Percentiles rank a stretch among this genome's conserved stretches.
Evolutionary conservation across 2,329 filamentous ascomycete genomes (phyloP).

Genomic region (Phialophora macrospora): DNA sequence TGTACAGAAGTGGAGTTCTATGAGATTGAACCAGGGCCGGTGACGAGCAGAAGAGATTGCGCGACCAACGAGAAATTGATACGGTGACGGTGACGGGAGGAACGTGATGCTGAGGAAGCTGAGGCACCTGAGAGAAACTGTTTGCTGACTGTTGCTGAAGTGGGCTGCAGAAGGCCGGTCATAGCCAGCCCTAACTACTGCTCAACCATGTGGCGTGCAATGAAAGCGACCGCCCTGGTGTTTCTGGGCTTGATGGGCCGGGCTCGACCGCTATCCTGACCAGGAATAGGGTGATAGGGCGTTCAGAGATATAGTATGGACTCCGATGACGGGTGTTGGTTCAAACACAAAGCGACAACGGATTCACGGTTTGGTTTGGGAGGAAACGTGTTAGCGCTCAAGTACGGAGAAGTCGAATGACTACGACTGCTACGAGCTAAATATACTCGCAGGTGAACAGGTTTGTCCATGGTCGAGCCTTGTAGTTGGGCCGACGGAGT

Average conservation of each 20-base stretch:
- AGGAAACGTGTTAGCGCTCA: conserved; percentile 4
- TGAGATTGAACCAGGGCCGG: conserved; percentile 7
- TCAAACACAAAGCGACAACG: conserved; percentile 1
- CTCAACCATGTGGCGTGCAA: background rate
- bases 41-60: conserved; percentile 5
- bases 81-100: conserved; percentile 1
- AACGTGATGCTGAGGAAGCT: background rate
- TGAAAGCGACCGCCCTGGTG: background rate
- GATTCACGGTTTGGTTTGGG: background rate
- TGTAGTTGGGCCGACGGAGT: background rate
- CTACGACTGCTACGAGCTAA: conserved; percentile 1
- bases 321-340: background rate
- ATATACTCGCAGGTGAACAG: conserved; percentile 6
- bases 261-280: background rate
- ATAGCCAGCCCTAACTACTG: background rate
- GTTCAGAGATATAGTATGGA: background rate
- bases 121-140: background rate
- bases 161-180: background rate
- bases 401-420: background rate
- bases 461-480: conserved; percentile 8
- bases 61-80: background rate
- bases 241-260: background rate
- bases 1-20: conserved; percentile 2
- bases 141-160: background rate
- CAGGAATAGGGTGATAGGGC: background rate